Base-by-base conservation (phyloP, 2,329 filamentous ascomycete species). In the Epichloe amarillans region DNA sequence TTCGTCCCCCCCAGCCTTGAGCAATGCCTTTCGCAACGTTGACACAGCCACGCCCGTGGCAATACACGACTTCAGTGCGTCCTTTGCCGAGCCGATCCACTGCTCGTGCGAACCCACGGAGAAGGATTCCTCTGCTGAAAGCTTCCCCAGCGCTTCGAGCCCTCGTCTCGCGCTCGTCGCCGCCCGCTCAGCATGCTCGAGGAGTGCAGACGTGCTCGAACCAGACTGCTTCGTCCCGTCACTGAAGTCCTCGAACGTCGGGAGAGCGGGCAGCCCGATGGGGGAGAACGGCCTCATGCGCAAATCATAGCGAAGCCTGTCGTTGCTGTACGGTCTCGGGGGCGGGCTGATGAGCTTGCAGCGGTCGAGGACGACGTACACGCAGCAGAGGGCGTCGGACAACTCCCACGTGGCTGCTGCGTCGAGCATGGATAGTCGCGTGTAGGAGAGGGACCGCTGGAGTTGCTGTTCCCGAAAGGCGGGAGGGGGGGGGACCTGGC, bases 241-340 rank as follows among this genome's bases (percentile, higher is more conserved):
- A 8, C 64, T 58, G 54, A 86, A 88, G 14, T 82, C 77, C 6
- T 80, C 77, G 54, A 79, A 84, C 0, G 77, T 69, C 0, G 86
- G 81, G 12, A 87, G 72, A 53, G 80, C 76, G 0, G 88, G 86
- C 2, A 87, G 72, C 10, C 77, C 75, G 51, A 95, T 76, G 7
- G 71, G 64, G 1, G 83, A 72, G 60, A 94, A 95, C 0, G 88
- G 87, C 60, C 85, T 86, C 87, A 95, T 93, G 52, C 90, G 84
- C 10, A 94, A 69, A 57, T 93, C 85, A 64, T 93, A 90, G 12
- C 88, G 81, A 4, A 89, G 69, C 35, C 73, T 67, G 52, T 85
- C 77, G 15, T 76, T 78, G 51, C 82, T 79, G 62, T 89, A 94
- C 0, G 84, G 82, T 1, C 79, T 70, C 0, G 66, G 64, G 5